Base-by-base conservation (phyloP, 2,329 filamentous ascomycete species). In the Cytospora mali region DNA sequence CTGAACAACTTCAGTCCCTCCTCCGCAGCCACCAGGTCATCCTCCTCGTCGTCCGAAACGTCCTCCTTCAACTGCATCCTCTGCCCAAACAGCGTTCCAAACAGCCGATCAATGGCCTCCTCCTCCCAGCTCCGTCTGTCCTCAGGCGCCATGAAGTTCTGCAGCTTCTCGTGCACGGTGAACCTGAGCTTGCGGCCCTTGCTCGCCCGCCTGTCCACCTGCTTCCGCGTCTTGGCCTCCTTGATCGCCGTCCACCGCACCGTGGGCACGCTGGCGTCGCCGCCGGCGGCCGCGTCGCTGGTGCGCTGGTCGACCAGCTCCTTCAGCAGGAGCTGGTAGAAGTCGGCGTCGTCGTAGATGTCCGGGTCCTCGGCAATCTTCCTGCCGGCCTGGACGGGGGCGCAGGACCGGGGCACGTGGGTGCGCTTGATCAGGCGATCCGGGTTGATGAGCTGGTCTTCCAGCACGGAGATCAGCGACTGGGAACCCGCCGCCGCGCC, bases 111-210 rank as follows among this genome's bases (percentile, higher is more conserved):
- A 64, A 92, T 86, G 61, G 93, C 92, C 64, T 86, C 84, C 68
- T 89, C 87, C 66, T 91, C 90, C 95, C 95, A 99, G 18, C 75
- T 77, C 4, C 89, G 83, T 58, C 91, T 82, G 73, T 96, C 91
- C 74, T 97, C 92, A 0, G 93, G 88, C 13, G 93, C 93, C 93
- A 97, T 97, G 73, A 98, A 98, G 75, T 97, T 97, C 78, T 97
- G 92, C 71, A 99, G 76, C 80, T 98, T 98, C 79, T 98, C 94
- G 73, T 98, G 93, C 52, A 97, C 92, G 18, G 91, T 95, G 76
- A 94, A 99, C 46, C 92, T 84, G 83, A 99, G 85, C 79, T 97
- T 97, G 55, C 95, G 83, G 6, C 95, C 95, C 77, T 98, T 98
- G 74, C 92, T 96, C 0, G 95, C 95, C 74, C 93, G 95, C 23